Percentiles rank a stretch among this genome's conserved stretches.
phyloP scores from a whole-genome alignment of 2,329 filamentous ascomycete species.

The Ceratocystis albifundus region DNA sequence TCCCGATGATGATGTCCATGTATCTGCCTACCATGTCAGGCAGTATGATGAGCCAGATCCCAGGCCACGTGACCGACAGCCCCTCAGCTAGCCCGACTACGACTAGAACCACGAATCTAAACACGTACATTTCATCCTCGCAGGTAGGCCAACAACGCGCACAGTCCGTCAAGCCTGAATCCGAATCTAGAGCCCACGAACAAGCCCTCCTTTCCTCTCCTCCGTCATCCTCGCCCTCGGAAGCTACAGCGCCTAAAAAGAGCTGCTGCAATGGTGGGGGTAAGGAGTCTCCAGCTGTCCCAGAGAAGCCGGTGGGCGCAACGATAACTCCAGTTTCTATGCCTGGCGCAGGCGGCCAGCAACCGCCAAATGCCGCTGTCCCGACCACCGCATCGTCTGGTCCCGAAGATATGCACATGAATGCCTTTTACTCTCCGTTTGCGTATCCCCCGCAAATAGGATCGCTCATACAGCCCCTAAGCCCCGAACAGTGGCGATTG shows the following conservation, averaged over 20 bases:
- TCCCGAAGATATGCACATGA: constrained; percentile 30
- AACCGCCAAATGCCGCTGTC: constrained; percentile 31
- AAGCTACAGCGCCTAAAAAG: constrained; percentile 17
- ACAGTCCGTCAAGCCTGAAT: constrained; percentile 15
- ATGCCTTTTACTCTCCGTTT: constrained; percentile 32
- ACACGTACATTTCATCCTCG: constrained; percentile 24
- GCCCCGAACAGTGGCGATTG: constrained; percentile 43
- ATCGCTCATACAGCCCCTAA: constrained; percentile 44
- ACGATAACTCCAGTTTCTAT: not conserved
- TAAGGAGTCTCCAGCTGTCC: constrained; percentile 8
- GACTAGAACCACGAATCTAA: too few species aligned
- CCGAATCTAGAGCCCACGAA: constrained; percentile 4
- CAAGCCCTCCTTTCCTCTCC: not conserved
- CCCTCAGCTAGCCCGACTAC: constrained; percentile 11
- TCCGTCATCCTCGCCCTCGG: not conserved
- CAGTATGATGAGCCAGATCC: constrained; percentile 20
- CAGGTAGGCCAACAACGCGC: constrained; percentile 24
- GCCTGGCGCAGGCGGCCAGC: constrained; percentile 24
- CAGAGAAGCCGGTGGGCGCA: not conserved
- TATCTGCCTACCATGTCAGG: constrained; percentile 13
- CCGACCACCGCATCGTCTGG: constrained; percentile 26
- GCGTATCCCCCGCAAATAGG: constrained; percentile 45
- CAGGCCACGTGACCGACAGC: not conserved
- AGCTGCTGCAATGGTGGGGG: constrained; percentile 25
- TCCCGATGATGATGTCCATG: constrained; percentile 20